Base-by-base conservation (phyloP, 2,329 filamentous ascomycete species). In the Paracoccidioides lutzii region DNA sequence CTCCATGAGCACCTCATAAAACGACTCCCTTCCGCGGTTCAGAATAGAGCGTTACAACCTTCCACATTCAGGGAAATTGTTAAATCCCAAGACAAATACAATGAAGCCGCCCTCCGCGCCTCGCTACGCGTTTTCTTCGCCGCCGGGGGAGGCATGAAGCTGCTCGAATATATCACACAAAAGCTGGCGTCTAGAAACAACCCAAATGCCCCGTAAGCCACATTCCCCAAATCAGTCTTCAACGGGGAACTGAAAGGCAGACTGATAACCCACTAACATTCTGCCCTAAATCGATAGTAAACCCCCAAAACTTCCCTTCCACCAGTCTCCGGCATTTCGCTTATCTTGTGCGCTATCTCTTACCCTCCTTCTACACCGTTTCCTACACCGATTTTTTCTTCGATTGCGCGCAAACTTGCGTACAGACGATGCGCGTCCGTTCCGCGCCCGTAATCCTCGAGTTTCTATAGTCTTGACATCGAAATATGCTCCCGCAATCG, bases 301-400 rank as follows among this genome's bases (percentile, higher is more conserved):
- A 9, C 68, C 70, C 55, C 60, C 67, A 12, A 72, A 69, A 43
- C 63, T 67, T 15, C 66, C 76, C 1, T 58, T 77, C 14, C 69
- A 74, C 61, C 75, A 72, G 59, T 88, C 84, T 0, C 77, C 84
- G 0, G 85, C 87, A 30, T 75, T 93, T 52, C 81, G 90, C 55
- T 77, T 95, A 8, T 91, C 90, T 0, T 76, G 90, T 7, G 93
- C 89, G 0, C 78, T 96, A 12, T 90, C 90, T 14, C 80, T 87
- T 2, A 89, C 96, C 60, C 79, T 97, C 22, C 81, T 97, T 45
- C 81, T 95, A 59, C 93, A 98, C 69, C 83, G 93, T 35, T 77
- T 95, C 0, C 82, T 97, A 32, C 89, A 91, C 73, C 88, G 91
- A 57, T 95, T 97, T 76, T 87, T 97, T 64, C 81, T 81, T 32